Evolutionary conservation across 176 grass and related monocot species (phyloP).

Genomic region (Leersia perrieri): DNA sequence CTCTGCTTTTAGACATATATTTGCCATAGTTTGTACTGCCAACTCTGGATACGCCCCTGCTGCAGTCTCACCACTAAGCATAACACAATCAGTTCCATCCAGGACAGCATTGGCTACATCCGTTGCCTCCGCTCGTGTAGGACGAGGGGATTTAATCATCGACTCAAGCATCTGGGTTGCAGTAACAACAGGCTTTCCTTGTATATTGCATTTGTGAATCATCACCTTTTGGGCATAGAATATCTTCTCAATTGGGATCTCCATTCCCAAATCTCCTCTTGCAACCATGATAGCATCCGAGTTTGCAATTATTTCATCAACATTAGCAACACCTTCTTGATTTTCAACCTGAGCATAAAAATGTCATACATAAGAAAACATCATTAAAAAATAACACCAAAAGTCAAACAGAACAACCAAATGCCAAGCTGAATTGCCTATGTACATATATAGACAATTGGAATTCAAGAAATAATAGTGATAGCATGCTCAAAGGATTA

Average conservation of each 20-base stretch:
- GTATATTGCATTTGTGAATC: constrained; percentile 85
- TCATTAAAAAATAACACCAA: not conserved
- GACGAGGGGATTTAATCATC: constrained; percentile 89
- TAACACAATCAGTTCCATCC: constrained; percentile 80
- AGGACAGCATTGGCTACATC: constrained; percentile 88
- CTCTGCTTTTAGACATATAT: constrained; percentile 70
- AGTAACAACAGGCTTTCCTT: constrained; percentile 86
- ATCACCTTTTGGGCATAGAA: constrained; percentile 90
- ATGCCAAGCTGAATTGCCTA: too few relatives aligned
- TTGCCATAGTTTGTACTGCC: constrained; percentile 76
- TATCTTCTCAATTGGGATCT: constrained; percentile 92
- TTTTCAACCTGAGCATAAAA: constrained; percentile 65
- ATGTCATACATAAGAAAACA: constrained; percentile 39
- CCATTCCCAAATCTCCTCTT: constrained; percentile 79
- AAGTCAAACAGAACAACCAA: too few relatives aligned
- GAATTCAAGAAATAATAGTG: too few relatives aligned
- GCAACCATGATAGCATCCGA: constrained; percentile 92
- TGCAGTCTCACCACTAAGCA: constrained; percentile 91
- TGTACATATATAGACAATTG: too few relatives aligned
- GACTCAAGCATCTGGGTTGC: constrained; percentile 94
- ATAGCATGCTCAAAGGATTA: too few relatives aligned
- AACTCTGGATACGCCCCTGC: constrained; percentile 73
- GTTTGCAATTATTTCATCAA: constrained; percentile 82
- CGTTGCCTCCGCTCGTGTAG: constrained; percentile 81
- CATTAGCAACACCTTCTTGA: constrained; percentile 87